Conservation (phyloP, 139 green algal genomes). For the Pseudopediastrum boryanum region DNA sequence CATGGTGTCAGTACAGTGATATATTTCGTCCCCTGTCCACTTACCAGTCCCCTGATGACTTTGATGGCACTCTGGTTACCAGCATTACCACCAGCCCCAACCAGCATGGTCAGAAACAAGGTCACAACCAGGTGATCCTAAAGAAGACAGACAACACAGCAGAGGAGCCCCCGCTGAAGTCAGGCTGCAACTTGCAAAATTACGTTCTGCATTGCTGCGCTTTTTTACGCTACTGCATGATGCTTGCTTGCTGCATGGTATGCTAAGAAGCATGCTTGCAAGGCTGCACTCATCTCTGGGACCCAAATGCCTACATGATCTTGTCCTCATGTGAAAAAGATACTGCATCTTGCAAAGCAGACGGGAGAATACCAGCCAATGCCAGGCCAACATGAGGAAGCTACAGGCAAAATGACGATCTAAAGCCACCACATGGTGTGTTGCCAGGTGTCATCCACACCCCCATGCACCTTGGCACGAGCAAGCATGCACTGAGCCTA, state of each 20-base stretch:
- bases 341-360: not conserved
- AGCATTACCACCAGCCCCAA: slow-evolving; percentile 68
- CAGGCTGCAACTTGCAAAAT: not conserved
- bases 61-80: slow-evolving; percentile 94
- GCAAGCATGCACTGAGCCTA: too few relatives aligned
- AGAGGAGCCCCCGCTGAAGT: not conserved
- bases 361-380: not conserved
- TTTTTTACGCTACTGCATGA: not conserved
- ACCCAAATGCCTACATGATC: not conserved
- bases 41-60: slow-evolving; percentile 85
- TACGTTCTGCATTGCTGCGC: too few relatives aligned
- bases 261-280: not conserved
- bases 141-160: slow-evolving; percentile 48
- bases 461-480: too few relatives aligned
- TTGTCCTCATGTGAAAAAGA: not conserved
- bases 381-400: not conserved
- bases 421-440: not conserved
- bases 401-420: not conserved
- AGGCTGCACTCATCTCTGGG: not conserved
- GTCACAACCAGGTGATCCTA: slow-evolving; percentile 89
- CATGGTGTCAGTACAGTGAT: too few relatives aligned
- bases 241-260: not conserved
- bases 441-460: not conserved
- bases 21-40: too few relatives aligned
- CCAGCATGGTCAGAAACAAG: slow-evolving; percentile 95